Evolutionary conservation across 2,329 filamentous ascomycete species (phyloP).

Genomic region (Chaetomium globosum): DNA sequence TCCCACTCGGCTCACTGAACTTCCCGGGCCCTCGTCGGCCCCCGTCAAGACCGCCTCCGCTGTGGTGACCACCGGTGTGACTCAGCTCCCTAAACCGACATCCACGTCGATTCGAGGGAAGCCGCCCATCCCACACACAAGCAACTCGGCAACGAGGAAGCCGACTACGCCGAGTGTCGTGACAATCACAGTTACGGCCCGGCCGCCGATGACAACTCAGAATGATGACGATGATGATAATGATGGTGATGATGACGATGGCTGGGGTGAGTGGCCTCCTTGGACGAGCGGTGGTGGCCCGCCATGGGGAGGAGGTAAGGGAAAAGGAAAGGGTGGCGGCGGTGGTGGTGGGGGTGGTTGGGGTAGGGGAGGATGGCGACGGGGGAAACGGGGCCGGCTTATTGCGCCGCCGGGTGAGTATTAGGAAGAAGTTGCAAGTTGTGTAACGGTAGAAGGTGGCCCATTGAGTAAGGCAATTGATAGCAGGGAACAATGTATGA

Average conservation of each 20-base stretch:
- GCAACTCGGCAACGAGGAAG: background rate
- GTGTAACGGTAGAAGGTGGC: background rate
- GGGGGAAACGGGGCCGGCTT: slow-evolving; percentile 12
- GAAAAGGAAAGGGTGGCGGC: slow-evolving; percentile 14
- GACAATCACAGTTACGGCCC: background rate
- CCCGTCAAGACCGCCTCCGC: background rate
- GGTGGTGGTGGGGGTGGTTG: background rate
- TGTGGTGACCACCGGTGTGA: background rate
- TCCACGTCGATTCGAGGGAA: background rate
- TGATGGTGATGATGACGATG: background rate
- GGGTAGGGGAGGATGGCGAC: background rate
- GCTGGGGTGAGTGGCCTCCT: slow-evolving; percentile 8
- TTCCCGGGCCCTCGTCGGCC: background rate
- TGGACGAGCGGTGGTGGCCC: slow-evolving; percentile 17
- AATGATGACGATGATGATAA: background rate
- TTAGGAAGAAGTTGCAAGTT: background rate
- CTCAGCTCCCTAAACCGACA: background rate
- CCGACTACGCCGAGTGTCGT: background rate
- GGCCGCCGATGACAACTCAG: slow-evolving; percentile 10
- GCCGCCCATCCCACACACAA: background rate
- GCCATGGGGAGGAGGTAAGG: slow-evolving; percentile 28
- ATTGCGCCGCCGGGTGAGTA: slow-evolving; percentile 4
- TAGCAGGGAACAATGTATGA: background rate
- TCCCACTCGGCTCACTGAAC: background rate
- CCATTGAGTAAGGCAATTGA: background rate